phyloP scores from a whole-genome alignment of 2,329 filamentous ascomycete genomes.

The Fusarium sp. region DNA sequence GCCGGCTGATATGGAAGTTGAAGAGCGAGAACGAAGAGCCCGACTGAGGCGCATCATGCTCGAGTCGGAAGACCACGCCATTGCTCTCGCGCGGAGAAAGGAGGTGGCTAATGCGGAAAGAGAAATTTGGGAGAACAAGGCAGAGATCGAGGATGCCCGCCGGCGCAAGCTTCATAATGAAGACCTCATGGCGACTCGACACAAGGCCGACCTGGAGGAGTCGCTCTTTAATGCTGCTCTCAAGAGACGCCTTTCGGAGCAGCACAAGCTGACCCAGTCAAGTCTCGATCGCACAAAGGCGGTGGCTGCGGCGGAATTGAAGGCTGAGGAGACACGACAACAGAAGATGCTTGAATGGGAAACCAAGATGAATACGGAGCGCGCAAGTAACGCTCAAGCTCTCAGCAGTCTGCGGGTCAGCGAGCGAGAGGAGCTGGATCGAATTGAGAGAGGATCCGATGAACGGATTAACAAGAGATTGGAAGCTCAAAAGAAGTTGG shows the following conservation, averaged over 20 bases:
- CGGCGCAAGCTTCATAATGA: slow-evolving; percentile 56
- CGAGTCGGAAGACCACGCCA: slow-evolving; percentile 59
- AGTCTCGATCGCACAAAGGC: slow-evolving; percentile 54
- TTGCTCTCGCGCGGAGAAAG: slow-evolving; percentile 57
- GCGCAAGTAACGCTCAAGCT: slow-evolving; percentile 58
- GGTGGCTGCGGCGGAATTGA: slow-evolving; percentile 57
- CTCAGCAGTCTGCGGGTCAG: slow-evolving; percentile 58
- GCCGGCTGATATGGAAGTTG: slow-evolving; percentile 57
- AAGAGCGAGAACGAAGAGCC: slow-evolving; percentile 60
- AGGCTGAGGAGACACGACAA: slow-evolving; percentile 55
- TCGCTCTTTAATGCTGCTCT: slow-evolving; percentile 46
- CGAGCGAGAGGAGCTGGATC: slow-evolving; percentile 61
- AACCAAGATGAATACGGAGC: slow-evolving; percentile 54
- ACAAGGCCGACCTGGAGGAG: slow-evolving; percentile 59
- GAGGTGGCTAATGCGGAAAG: slow-evolving; percentile 62
- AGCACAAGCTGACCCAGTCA: slow-evolving; percentile 57
- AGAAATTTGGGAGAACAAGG: slow-evolving; percentile 58
- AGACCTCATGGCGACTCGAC: slow-evolving; percentile 55
- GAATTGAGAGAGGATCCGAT: slow-evolving; percentile 57
- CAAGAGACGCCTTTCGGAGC: slow-evolving; percentile 53
- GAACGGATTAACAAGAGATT: slow-evolving; percentile 55
- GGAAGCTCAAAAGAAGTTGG: slow-evolving; percentile 60
- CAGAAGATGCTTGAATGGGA: slow-evolving; percentile 59
- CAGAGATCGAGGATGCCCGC: slow-evolving; percentile 61
- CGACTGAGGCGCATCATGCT: slow-evolving; percentile 55